Evolutionary conservation across 2,329 filamentous ascomycete species (phyloP).

Genomic region (Ophiosphaerella narmari): DNA sequence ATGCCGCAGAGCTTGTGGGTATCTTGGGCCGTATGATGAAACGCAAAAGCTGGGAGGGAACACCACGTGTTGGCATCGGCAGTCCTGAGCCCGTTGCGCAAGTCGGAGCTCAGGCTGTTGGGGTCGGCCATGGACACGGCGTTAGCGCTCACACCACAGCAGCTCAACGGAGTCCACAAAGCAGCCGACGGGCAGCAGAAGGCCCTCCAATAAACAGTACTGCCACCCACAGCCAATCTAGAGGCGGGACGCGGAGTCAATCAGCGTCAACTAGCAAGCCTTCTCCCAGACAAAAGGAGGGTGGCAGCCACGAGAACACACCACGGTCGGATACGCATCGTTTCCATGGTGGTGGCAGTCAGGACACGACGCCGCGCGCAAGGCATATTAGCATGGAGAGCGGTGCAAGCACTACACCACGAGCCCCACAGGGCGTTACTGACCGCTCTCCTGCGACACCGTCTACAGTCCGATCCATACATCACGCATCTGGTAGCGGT

Average conservation of each 20-base stretch:
- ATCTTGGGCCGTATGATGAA: conserved; percentile 89
- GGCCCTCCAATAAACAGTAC: conserved; percentile 29
- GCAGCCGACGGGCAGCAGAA: conserved; percentile 30
- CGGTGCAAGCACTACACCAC: conserved; percentile 38
- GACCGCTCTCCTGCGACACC: conserved; percentile 40
- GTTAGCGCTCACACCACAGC: conserved; percentile 12
- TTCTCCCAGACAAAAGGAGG: conserved; percentile 24
- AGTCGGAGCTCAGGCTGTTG: conserved; percentile 16
- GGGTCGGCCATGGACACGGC: conserved; percentile 10
- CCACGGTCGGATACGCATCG: conserved; percentile 32
- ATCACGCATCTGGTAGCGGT: conserved; percentile 31
- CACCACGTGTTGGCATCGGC: conserved; percentile 37
- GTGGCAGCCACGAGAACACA: conserved; percentile 31
- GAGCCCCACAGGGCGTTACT: conserved; percentile 33
- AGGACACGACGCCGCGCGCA: conserved; percentile 40
- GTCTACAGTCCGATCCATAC: conserved; percentile 36
- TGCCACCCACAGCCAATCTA: conserved; percentile 23
- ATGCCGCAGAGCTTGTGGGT: conserved; percentile 85
- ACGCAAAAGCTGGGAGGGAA: conserved; percentile 54
- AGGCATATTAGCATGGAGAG: conserved; percentile 37
- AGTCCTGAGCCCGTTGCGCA: conserved; percentile 35
- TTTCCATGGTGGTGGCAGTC: conserved; percentile 29
- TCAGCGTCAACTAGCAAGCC: conserved; percentile 34
- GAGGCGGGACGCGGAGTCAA: conserved; percentile 30
- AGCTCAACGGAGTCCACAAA: conserved; percentile 28